phyloP scores from a whole-genome alignment of 2,329 filamentous ascomycete genomes.

The Metarhizium robertsii region DNA sequence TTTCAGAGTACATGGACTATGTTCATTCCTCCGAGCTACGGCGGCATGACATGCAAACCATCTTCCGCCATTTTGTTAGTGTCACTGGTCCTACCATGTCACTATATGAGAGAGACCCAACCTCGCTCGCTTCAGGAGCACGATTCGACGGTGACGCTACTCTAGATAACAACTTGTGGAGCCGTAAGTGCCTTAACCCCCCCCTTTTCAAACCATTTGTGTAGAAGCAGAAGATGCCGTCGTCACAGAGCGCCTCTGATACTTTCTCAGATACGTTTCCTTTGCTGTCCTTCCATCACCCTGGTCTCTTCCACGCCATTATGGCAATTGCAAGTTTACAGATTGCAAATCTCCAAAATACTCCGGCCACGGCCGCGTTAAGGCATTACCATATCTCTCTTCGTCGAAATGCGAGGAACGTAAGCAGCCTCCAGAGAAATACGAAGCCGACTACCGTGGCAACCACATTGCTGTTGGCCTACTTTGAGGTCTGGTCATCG shows the following conservation, averaged over 20 bases:
- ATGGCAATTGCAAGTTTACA: conserved; percentile 80
- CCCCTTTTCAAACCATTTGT: neutral
- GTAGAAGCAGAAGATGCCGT: neutral
- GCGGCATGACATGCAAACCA: conserved; percentile 67
- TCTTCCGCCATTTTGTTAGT: conserved; percentile 89
- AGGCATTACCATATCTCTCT: conserved; percentile 88
- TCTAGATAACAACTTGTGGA: conserved; percentile 57
- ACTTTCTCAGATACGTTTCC: conserved; percentile 60
- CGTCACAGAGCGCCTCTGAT: neutral
- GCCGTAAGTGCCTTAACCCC: conserved; percentile 34
- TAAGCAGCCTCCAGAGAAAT: conserved; percentile 59
- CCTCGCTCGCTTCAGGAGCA: conserved; percentile 52
- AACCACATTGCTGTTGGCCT: conserved; percentile 75
- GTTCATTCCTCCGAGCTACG: conserved; percentile 63
- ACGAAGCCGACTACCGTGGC: conserved; percentile 77
- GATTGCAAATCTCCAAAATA: conserved; percentile 70
- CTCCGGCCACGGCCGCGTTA: conserved; percentile 68
- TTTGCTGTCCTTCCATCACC: conserved; percentile 71
- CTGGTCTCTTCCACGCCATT: conserved; percentile 84
- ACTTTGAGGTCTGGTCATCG: conserved; percentile 89
- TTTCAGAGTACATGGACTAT: conserved; percentile 59
- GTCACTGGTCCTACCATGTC: conserved; percentile 81
- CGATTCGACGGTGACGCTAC: conserved; percentile 53
- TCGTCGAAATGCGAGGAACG: conserved; percentile 65
- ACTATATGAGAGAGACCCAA: conserved; percentile 74